phyloP scores from a whole-genome alignment of 306 rosid species.

The Nissolia schottii region DNA sequence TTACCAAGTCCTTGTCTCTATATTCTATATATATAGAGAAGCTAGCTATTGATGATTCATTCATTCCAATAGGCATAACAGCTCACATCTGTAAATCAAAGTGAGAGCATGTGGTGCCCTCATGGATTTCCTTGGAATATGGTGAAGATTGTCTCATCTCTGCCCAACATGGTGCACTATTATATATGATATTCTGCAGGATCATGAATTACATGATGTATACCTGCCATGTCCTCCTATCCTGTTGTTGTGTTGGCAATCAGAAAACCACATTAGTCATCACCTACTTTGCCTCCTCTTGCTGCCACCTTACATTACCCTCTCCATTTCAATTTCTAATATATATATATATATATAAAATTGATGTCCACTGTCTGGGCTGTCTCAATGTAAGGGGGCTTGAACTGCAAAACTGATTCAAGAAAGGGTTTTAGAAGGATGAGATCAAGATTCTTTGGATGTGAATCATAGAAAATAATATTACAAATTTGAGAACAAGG shows the following conservation, averaged over 20 bases:
- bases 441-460: slow-evolving; percentile 29
- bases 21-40: slow-evolving; percentile 11
- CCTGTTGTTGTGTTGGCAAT: slow-evolving; percentile 14
- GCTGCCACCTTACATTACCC: slow-evolving; percentile 41
- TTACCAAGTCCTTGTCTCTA: slow-evolving; percentile 3
- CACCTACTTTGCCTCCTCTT: slow-evolving; percentile 30
- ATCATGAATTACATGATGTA: background rate
- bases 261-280: slow-evolving; percentile 29
- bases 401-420: background rate
- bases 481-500: slow-evolving; percentile 12
- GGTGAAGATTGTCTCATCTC: slow-evolving; percentile 36
- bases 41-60: background rate
- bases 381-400: slow-evolving; percentile 20
- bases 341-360: too few species aligned
- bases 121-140: slow-evolving; percentile 21
- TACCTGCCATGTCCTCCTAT: slow-evolving; percentile 20
- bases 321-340: slow-evolving; percentile 10
- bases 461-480: background rate
- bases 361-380: background rate
- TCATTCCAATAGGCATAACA: background rate
- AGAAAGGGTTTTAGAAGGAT: background rate
- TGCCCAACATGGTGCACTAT: slow-evolving; percentile 27
- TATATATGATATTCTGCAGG: slow-evolving; percentile 11
- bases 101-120: slow-evolving; percentile 41
- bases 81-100: background rate